These are phyloP conservation scores for Tulasnella sp. DNA, from an alignment of 768 basidiomycete species.

Conservation along the genomic window DNA sequence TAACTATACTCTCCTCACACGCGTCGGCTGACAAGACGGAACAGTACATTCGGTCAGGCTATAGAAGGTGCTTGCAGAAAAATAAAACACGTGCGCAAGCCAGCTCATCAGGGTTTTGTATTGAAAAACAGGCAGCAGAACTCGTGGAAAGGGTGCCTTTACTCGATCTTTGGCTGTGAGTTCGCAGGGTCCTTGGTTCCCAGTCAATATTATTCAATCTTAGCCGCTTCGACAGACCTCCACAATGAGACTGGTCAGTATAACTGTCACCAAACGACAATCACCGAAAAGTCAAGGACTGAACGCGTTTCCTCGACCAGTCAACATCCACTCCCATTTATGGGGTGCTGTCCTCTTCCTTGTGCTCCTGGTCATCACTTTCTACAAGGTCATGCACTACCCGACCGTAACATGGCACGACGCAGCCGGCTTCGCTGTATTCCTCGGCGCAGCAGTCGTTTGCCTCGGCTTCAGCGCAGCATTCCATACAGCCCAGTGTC, in stretches of 20 bases:
- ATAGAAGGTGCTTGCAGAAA: conserved; percentile 43
- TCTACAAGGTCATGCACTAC: conserved; percentile 42
- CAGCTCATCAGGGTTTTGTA: not conserved
- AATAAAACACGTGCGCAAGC: conserved; percentile 1
- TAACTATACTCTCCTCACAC: not conserved
- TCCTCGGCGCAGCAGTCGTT: conserved; percentile 58
- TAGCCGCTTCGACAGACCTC: conserved; percentile 37
- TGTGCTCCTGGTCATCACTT: conserved; percentile 45
- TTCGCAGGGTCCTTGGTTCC: conserved; percentile 17
- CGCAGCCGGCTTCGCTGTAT: conserved; percentile 47
- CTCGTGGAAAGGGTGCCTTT: conserved; percentile 47
- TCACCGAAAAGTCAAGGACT: not conserved
- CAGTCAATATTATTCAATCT: not conserved
- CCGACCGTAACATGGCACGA: conserved; percentile 52
- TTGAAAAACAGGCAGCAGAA: conserved; percentile 38
- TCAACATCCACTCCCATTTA: conserved; percentile 81
- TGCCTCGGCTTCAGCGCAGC: conserved; percentile 63
- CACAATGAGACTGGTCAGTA: conserved; percentile 66
- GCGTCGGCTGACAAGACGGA: not conserved
- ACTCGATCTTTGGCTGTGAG: conserved; percentile 60
- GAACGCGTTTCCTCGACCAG: conserved; percentile 29
- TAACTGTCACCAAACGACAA: not conserved
- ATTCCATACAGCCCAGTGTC: conserved; percentile 64
- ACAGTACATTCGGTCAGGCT: conserved; percentile 58
- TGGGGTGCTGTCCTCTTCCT: conserved; percentile 55